Evolutionary conservation across 2,329 filamentous ascomycete species (phyloP).

Genomic region (Xylaria sp.): DNA sequence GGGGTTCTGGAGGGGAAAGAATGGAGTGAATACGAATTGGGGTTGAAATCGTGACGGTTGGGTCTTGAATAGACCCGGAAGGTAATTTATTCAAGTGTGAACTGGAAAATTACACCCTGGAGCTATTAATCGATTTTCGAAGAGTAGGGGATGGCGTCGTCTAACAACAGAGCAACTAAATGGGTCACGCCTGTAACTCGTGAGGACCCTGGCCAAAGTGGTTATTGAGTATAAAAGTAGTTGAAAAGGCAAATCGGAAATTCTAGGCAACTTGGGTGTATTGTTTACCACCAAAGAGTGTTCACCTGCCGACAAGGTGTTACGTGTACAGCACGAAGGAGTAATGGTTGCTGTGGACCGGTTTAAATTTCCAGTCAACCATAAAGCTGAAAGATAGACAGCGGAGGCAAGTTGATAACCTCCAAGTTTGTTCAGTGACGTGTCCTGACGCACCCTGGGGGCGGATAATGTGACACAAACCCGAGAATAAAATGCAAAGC

Average conservation of each 20-base stretch:
- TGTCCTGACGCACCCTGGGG: background rate
- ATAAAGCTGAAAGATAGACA: conserved; percentile 13
- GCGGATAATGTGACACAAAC: background rate
- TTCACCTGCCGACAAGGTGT: conserved; percentile 18
- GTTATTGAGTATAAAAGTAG: no score
- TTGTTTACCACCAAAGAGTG: conserved; percentile 7
- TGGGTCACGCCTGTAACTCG: background rate
- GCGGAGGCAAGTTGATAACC: background rate
- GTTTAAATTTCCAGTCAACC: background rate
- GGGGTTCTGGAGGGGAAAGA: conserved; percentile 58
- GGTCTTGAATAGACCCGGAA: conserved; percentile 53
- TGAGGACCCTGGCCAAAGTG: background rate
- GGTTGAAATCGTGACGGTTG: conserved; percentile 61
- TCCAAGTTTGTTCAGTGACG: conserved; percentile 6
- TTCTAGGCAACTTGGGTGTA: conserved; percentile 13
- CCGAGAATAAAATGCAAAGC: background rate
- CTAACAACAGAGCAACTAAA: conserved; percentile 12
- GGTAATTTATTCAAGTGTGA: conserved; percentile 34
- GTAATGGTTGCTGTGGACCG: background rate
- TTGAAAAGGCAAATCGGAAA: conserved; percentile 16
- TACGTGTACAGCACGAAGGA: conserved; percentile 20
- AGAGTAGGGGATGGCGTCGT: conserved; percentile 34
- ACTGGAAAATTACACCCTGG: conserved; percentile 30
- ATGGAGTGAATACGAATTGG: conserved; percentile 63
- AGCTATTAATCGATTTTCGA: conserved; percentile 30